Evolutionary conservation across 2,329 filamentous ascomycete genomes (phyloP).

Genomic region (Chaetomiaceae sp.): DNA sequence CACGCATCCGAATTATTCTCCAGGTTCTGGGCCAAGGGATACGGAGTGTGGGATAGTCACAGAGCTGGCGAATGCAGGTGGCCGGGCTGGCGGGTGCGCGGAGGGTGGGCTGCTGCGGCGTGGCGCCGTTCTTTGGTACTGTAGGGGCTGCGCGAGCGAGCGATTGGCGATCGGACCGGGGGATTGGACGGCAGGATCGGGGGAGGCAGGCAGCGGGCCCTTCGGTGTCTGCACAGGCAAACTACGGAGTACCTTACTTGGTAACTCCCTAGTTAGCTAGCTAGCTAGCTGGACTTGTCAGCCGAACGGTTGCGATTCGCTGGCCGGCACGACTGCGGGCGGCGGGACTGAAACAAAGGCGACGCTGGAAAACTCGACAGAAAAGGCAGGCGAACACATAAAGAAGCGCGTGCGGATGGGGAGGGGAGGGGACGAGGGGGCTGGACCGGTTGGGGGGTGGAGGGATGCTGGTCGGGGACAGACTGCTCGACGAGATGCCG

Average conservation of each 20-base stretch:
- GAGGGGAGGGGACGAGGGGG: too few species aligned
- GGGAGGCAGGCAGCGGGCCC: conserved; percentile 2
- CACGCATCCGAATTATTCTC: conserved; percentile 16
- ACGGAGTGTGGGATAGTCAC: too few species aligned
- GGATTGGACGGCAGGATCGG: not conserved
- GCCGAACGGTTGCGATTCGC: conserved; percentile 13
- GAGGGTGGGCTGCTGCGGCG: conserved; percentile 2
- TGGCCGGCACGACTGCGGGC: conserved; percentile 8
- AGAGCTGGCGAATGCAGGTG: conserved; percentile 8
- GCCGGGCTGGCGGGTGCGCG: conserved; percentile 5
- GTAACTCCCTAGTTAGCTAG: too few species aligned
- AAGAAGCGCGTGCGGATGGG: too few species aligned
- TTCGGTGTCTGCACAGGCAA: conserved; percentile 12
- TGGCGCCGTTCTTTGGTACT: not conserved
- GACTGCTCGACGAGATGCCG: too few species aligned
- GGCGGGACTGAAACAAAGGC: conserved; percentile 18
- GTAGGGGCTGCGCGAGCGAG: not conserved
- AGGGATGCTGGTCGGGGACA: not conserved
- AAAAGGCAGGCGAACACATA: conserved; percentile 11
- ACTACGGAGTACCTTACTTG: conserved; percentile 1
- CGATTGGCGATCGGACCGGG: not conserved
- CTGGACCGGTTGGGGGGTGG: too few species aligned
- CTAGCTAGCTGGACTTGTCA: too few species aligned
- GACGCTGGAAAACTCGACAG: conserved; percentile 10
- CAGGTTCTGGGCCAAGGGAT: conserved; percentile 10